Percentiles rank a stretch among this genome's conserved stretches.
phyloP scores from a whole-genome alignment of 139 green algal species.

The Zygnema cylindricum region DNA sequence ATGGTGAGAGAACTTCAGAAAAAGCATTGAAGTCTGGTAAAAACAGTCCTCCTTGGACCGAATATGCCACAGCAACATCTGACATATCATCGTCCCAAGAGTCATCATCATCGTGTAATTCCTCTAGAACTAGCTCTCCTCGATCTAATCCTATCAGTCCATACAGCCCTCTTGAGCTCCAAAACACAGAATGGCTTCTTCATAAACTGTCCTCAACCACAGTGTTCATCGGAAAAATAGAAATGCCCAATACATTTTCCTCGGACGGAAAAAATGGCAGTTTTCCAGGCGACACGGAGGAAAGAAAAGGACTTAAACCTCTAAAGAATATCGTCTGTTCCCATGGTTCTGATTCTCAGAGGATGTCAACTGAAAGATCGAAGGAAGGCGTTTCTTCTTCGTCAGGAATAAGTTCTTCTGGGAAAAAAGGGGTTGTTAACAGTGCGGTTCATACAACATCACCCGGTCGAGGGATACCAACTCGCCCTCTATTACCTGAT shows the following conservation, averaged over 20 bases:
- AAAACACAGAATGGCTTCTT: neutral
- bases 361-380: neutral
- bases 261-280: neutral
- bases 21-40: neutral
- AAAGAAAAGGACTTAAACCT: neutral
- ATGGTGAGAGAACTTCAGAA: neutral
- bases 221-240: too few species aligned
- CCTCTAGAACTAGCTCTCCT: neutral
- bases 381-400: too few species aligned
- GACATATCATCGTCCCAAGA: neutral
- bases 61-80: neutral
- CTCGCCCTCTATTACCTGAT: neutral
- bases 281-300: neutral
- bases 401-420: neutral
- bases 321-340: neutral
- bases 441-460: neutral
- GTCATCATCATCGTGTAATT: neutral
- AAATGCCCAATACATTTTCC: too few species aligned
- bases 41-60: neutral
- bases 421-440: neutral
- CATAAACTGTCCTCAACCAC: too few species aligned
- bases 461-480: neutral
- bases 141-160: neutral
- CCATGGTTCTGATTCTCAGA: neutral
- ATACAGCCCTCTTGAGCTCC: neutral